phyloP scores from a whole-genome alignment of 176 grass and related monocot species.

The Cenchrus americanus region DNA sequence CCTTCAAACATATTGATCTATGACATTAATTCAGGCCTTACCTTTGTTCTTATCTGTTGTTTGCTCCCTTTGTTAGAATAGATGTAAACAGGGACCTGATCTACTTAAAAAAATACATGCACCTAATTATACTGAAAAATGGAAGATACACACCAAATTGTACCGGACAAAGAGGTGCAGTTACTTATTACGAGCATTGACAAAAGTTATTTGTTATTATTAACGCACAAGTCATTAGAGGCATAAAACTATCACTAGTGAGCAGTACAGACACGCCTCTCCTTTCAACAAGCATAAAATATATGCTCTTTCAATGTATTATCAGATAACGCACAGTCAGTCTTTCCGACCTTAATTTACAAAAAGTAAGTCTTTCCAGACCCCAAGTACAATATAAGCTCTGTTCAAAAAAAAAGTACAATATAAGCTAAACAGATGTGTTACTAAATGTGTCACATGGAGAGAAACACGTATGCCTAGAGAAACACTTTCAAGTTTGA shows the following conservation, averaged over 20 bases:
- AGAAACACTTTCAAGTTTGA: conserved; percentile 13
- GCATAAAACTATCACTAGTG: conserved; percentile 2
- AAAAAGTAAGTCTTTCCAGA: background rate
- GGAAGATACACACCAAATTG: background rate
- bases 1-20: conserved; percentile 4
- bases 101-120: background rate
- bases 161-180: background rate
- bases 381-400: conserved; percentile 24
- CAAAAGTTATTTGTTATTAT: background rate
- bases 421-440: conserved; percentile 24
- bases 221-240: background rate
- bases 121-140: background rate
- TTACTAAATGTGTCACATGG: background rate
- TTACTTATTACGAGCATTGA: background rate
- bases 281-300: conserved; percentile 3
- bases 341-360: conserved; percentile 6
- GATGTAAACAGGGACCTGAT: background rate
- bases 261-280: background rate
- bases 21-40: conserved; percentile 6
- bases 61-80: background rate
- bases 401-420: too few relatives aligned
- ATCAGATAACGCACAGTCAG: conserved; percentile 11
- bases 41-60: conserved; percentile 14
- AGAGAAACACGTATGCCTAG: background rate
- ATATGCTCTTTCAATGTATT: conserved; percentile 15